Base-by-base conservation (phyloP, 805 yeast species). In the Alloascoidea africana region DNA sequence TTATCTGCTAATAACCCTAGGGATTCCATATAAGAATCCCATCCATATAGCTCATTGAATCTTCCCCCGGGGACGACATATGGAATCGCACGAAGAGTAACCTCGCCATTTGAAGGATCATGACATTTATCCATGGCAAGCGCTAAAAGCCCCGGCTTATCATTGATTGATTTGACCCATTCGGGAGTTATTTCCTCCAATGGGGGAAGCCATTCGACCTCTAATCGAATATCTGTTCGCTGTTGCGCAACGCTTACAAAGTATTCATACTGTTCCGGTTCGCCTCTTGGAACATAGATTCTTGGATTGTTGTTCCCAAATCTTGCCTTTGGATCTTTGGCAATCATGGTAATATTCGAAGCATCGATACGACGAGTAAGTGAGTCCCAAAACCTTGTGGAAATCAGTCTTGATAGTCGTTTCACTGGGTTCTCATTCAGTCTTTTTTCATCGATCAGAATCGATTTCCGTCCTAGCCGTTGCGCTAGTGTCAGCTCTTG, bases 41-140 rank as follows among this genome's bases (percentile, higher is more conserved):
- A 89, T 13, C 97, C 98, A 51, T 91, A 89, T 41, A 86, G 68
- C 59, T 89, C 98, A 59, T 91, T 91, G 59, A 89, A 89, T 44
- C 98, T 65, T 16, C 98, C 97, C 14, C 98, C 98, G 1, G 98
- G 98, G 16, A 89, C 97, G 14, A 84, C 81, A 55, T 89, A 89
- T 0, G 94, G 95, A 49, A 69, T 75, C 15, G 86, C 84, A 32
- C 68, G 62, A 35, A 79, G 47, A 11, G 67, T 63, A 14, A 51
- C 53, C 32, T 70, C 69, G 40, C 74, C 70, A 1, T 67, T 58
- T 2, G 59, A 49, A 14, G 79, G 74, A 45, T 75, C 74, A 33
- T 56, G 51, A 16, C 54, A 60, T 36, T 60, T 68, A 42, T 66
- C 67, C 64, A 82, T 70, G 1, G 89, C 94, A 32, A 89, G 62